Evolutionary conservation across 1,284 basidiomycete genomes (phyloP), one percentile per base, ranked within the genome.

Genomic region (Ustilago bromivora): DNA sequence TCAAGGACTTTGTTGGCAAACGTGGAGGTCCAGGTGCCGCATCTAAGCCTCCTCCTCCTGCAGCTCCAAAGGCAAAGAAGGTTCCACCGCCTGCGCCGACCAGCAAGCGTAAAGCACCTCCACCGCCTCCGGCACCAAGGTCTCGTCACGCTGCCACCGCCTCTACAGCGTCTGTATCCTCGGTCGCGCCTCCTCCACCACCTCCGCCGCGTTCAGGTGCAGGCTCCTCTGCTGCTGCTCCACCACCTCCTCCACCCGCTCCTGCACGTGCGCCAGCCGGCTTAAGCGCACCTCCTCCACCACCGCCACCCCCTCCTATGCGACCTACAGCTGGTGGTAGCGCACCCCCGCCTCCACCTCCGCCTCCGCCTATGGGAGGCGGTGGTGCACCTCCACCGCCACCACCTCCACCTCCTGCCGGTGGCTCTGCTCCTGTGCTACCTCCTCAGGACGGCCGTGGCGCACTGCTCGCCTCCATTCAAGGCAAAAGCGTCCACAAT

Each of bases 1-100:
- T 98, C 88, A 92, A 92, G 80, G 90, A 92, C 78, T 98, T 92
- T 84, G 90, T 95, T 23, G 89, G 91, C 35, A 88, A 92, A 58
- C 82, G 90, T 86, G 84, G 90, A 6, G 88, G 88, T 11, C 66
- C 67, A 8, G 66, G 62, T 34, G 57, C 78, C 49, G 64, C 62
- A 55, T 57, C 62, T 36, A 61, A 57, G 56, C 66, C 62, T 28
- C 65, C 83, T 7, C 78, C 86, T 13, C 88, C 88, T 49, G 57
- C 83, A 13, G 69, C 79, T 36, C 88, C 89, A 65, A 92, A 91
- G 71, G 57, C 71, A 19, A 87, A 88, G 53, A 86, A 87, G 9
- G 88, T 88, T 54, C 90, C 91, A 0, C 91, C 92, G 0, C 90
- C 90, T 4, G 79, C 82, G 34, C 79, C 79, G 0, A 82, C 80